Evolutionary conservation across 495 filamentous ascomycete species (phyloP).

Genomic region (Mycothermus thermophilus): DNA sequence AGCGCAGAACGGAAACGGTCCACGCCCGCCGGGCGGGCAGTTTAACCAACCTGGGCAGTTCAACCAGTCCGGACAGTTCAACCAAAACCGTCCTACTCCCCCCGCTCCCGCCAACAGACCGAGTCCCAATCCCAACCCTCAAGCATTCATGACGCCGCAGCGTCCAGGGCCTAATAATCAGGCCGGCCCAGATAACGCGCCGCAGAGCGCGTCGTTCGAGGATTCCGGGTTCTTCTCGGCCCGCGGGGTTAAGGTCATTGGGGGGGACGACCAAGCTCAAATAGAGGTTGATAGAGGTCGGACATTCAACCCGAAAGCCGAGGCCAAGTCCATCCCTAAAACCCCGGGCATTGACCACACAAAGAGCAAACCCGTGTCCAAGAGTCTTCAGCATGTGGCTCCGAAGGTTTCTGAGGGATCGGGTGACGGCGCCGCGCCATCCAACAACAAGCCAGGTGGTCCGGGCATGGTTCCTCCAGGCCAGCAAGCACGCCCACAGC

Average conservation of each 20-base stretch:
- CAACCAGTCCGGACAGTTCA: no score
- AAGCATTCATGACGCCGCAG: constrained; percentile 19
- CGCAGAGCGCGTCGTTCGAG: no score
- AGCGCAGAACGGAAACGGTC: constrained; percentile 7
- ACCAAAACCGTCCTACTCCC: constrained; percentile 14
- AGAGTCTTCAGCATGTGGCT: constrained; percentile 28
- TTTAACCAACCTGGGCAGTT: no score
- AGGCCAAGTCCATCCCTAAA: constrained; percentile 78
- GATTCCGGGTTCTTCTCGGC: constrained; percentile 64
- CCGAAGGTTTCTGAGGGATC: constrained; percentile 17
- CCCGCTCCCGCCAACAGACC: constrained; percentile 16
- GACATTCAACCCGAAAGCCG: constrained; percentile 66
- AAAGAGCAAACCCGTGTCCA: constrained; percentile 51
- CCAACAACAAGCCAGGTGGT: not conserved
- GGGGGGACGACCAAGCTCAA: no score
- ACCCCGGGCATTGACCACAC: constrained; percentile 80
- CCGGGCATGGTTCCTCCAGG: no score
- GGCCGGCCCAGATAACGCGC: no score
- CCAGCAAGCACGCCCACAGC: not conserved
- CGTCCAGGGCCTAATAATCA: no score
- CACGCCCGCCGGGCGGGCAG: no score
- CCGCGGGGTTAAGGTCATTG: constrained; percentile 41
- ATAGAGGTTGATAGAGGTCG: no score
- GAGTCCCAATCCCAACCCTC: constrained; percentile 17
- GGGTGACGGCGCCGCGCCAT: not conserved